Conservation (phyloP, 306 rosid genomes). For the Calophaca sinica region DNA sequence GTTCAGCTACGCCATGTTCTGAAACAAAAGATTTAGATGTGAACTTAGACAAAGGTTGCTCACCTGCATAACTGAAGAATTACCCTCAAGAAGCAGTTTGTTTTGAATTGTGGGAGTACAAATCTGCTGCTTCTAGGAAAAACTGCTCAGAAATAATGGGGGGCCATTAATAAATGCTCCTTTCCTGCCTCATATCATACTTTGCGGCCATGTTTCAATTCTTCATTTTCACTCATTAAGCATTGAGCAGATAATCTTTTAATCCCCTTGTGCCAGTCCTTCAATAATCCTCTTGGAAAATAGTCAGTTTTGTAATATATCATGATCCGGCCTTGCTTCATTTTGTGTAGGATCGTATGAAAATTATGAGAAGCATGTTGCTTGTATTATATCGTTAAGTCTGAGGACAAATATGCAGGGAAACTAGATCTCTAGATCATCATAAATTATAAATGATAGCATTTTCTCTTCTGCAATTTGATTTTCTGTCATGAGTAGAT, state of each 20-base stretch:
- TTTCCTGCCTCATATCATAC: slow-evolving; percentile 38
- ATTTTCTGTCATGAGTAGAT: slow-evolving; percentile 26
- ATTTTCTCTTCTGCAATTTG: slow-evolving; percentile 29
- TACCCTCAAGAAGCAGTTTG: slow-evolving; percentile 42
- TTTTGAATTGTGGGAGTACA: slow-evolving; percentile 42
- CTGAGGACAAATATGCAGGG: slow-evolving; percentile 46
- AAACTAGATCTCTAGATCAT: slow-evolving; percentile 41
- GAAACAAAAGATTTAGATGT: slow-evolving; percentile 75
- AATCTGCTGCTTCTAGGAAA: slow-evolving; percentile 41
- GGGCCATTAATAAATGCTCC: slow-evolving; percentile 52
- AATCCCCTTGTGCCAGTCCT: slow-evolving; percentile 31
- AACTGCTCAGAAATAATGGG: slow-evolving; percentile 47
- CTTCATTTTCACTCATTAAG: slow-evolving; percentile 42
- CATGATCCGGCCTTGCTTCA: slow-evolving; percentile 44
- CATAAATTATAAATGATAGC: slow-evolving; percentile 43
- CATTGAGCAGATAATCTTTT: slow-evolving; percentile 40
- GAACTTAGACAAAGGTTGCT: slow-evolving; percentile 44
- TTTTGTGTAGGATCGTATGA: slow-evolving; percentile 45
- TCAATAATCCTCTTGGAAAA: slow-evolving; percentile 41
- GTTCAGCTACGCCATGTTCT: slow-evolving; percentile 89
- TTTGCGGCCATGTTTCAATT: slow-evolving; percentile 42
- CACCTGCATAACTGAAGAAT: slow-evolving; percentile 38
- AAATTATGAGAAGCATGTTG: slow-evolving; percentile 50
- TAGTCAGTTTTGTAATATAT: slow-evolving; percentile 36
- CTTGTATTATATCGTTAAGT: slow-evolving; percentile 45